Base-by-base conservation (phyloP, 73 alveolate genomes). In the Paramecium tetraurelia region DNA sequence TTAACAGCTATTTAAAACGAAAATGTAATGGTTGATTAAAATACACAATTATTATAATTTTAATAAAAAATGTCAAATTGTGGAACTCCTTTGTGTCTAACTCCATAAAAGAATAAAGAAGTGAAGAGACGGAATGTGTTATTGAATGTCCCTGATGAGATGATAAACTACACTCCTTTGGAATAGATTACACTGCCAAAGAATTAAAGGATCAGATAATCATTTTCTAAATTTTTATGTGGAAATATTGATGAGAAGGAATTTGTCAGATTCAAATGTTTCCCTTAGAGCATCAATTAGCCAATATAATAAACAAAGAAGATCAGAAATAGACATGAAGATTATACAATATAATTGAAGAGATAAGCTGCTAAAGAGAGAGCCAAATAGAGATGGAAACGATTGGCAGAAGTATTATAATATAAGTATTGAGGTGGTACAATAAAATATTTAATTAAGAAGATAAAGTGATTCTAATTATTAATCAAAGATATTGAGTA, bases 91-190 rank as follows among this genome's bases (percentile, higher is more conserved):
- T 14, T 31, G 11, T 63, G 44, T 27, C 27, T 63, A 33, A 63
- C 84, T 63, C 84, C 84, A 5, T 31, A 29, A 12, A 22, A 31
- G 11, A 31, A 27, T 31, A 63, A 63, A 9, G 46, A 63, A 3
- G 27, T 2, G 5, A 63, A 63, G 46, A 63, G 84, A 63, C 27
- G 84, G 31, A 63, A 63, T 63, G 48, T 63, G 8, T 63, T 63
- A 63, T 27, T 63, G 24, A 63, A 31, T 40, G 84, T 27, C 24
- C 84, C 84, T 3, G 84, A 63, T 3, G 84, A 63, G 84, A 63
- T 63, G 84, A 63, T 63, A 31, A 63, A 63, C 24, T 63, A 63
- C 46, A 33, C 84, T 63, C 84, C 84, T 63, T 63, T 63, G 20
- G 84, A 63, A 31, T 63, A 27, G 46, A 63, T 63, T 11, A 63